Conservation (phyloP, 1,284 basidiomycete genomes). For the Microbotryum scabiosae region DNA sequence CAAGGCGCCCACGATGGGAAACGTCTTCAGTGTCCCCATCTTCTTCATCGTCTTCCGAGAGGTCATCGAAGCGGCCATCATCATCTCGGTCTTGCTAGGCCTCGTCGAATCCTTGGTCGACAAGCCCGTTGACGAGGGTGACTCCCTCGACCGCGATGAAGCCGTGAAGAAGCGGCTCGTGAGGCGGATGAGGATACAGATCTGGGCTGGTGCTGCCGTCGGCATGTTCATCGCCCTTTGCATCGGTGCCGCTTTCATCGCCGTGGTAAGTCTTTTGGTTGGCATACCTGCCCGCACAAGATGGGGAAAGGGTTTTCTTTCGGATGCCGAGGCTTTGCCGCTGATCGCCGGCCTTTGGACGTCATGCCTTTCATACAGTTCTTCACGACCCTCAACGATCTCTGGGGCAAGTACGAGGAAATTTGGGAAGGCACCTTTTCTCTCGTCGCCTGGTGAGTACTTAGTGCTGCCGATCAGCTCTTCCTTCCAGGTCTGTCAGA, state of each 20-base stretch:
- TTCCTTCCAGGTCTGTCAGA: neutral
- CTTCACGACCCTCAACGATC: conserved; percentile 48
- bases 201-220: conserved; percentile 63
- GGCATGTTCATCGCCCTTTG: conserved; percentile 69
- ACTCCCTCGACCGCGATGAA: conserved; percentile 8
- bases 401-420: conserved; percentile 52
- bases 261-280: conserved; percentile 39
- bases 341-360: neutral
- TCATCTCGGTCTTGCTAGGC: conserved; percentile 76
- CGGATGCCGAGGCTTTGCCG: neutral
- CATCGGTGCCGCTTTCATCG: conserved; percentile 51
- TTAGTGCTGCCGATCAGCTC: neutral
- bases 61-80: conserved; percentile 78
- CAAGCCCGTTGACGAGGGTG: conserved; percentile 10
- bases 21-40: conserved; percentile 27
- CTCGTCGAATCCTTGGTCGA: conserved; percentile 64
- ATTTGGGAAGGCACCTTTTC: conserved; percentile 57
- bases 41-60: conserved; percentile 56
- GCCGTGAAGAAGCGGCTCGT: conserved; percentile 21
- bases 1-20: conserved; percentile 3
- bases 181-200: conserved; percentile 45
- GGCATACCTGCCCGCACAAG: neutral
- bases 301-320: neutral
- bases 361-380: conserved; percentile 35
- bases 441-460: conserved; percentile 53